Evolutionary conservation across 768 basidiomycete species (phyloP).

Genomic region (Agrocybe chaxingu): DNA sequence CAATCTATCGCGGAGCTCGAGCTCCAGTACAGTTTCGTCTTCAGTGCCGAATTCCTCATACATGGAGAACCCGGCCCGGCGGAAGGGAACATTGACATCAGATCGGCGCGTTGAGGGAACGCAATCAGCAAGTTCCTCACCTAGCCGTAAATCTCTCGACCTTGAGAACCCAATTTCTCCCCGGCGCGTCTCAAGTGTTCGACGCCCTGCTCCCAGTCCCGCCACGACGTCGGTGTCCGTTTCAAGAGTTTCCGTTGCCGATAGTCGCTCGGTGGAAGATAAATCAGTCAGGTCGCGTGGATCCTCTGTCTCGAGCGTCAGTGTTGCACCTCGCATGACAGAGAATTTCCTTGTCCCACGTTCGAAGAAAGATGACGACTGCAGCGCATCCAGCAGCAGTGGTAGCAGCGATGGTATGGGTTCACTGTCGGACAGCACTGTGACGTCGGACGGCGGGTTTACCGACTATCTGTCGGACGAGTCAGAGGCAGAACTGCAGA

Average conservation of each 20-base stretch:
- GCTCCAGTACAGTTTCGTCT: conserved; percentile 35
- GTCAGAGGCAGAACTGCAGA: conserved; percentile 85
- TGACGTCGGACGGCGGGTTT: conserved; percentile 84
- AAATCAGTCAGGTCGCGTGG: conserved; percentile 22
- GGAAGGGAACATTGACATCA: conserved; percentile 34
- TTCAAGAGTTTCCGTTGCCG: conserved; percentile 34
- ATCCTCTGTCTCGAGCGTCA: conserved; percentile 22
- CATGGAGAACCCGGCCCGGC: conserved; percentile 49
- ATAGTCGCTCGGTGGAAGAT: conserved; percentile 25
- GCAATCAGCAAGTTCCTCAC: conserved; percentile 58
- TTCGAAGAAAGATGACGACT: conserved; percentile 32
- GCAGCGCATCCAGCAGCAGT: conserved; percentile 57
- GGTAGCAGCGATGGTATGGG: conserved; percentile 63
- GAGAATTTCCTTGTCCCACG: conserved; percentile 26
- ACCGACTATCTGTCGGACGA: conserved; percentile 92
- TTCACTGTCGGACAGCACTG: conserved; percentile 68
- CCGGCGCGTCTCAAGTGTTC: conserved; percentile 40
- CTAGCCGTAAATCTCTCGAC: conserved; percentile 57
- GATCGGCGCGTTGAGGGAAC: conserved; percentile 45
- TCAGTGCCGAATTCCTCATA: conserved; percentile 45
- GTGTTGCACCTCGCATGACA: conserved; percentile 8
- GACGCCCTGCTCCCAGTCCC: conserved; percentile 43
- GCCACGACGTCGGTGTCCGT: conserved; percentile 37
- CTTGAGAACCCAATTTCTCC: conserved; percentile 45
- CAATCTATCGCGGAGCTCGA: conserved; percentile 37